Conservation (phyloP, 805 yeast genomes). For the Vanderwaltozyma polyspora region DNA sequence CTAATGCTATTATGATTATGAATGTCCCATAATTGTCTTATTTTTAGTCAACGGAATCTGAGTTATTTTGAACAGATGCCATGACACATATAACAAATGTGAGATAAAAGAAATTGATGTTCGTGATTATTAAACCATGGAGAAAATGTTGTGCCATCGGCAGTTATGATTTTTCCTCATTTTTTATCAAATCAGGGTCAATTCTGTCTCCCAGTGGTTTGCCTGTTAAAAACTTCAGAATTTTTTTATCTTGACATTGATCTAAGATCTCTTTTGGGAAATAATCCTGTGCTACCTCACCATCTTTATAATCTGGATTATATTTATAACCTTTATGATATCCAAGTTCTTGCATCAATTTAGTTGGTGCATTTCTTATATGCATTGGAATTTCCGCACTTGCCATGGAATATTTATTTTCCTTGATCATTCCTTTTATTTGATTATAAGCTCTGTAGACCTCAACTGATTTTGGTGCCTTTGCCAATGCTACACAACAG, state of each 20-base stretch:
- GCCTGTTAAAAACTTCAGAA: conserved; percentile 37
- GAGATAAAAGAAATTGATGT: too few relatives aligned
- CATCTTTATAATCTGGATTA: conserved; percentile 69
- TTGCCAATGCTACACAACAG: conserved; percentile 81
- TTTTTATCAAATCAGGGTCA: conserved; percentile 32
- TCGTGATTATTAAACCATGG: too few relatives aligned
- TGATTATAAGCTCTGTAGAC: conserved; percentile 70
- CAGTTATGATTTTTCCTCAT: neutral
- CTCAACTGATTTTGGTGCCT: conserved; percentile 76
- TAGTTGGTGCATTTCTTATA: conserved; percentile 89
- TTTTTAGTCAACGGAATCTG: too few relatives aligned
- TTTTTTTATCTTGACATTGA: conserved; percentile 20
- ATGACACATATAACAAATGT: too few relatives aligned
- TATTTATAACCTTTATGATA: conserved; percentile 80
- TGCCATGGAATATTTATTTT: conserved; percentile 38
- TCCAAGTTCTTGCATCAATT: conserved; percentile 78
- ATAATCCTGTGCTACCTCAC: conserved; percentile 62
- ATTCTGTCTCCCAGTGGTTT: conserved; percentile 41
- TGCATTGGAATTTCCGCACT: conserved; percentile 59
- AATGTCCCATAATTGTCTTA: too few relatives aligned
- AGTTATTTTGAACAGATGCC: too few relatives aligned
- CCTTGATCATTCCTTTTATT: conserved; percentile 47
- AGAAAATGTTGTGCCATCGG: neutral
- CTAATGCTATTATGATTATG: too few relatives aligned
- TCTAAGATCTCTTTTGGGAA: conserved; percentile 49